Evolutionary conservation across 2,329 filamentous ascomycete genomes (phyloP).

Genomic region (Penicillium sp.): DNA sequence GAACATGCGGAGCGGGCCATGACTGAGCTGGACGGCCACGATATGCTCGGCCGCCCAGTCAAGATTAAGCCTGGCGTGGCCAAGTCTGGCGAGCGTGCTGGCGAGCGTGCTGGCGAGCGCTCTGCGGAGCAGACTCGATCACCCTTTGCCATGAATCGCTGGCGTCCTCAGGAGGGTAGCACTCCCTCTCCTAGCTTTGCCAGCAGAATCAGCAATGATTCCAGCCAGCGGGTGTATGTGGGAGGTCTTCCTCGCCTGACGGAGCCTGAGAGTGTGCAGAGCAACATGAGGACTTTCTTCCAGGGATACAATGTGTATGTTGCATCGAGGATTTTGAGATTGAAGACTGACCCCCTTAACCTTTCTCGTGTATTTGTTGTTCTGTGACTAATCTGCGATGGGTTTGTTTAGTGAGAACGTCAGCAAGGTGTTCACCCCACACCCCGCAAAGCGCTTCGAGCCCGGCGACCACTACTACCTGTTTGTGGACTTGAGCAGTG

Average conservation of each 20-base stretch:
- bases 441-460: slow-evolving; percentile 54
- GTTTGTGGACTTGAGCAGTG: slow-evolving; percentile 63
- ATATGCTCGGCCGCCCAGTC: slow-evolving; percentile 60
- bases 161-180: slow-evolving; percentile 39
- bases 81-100: slow-evolving; percentile 45
- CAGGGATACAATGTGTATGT: slow-evolving; percentile 46
- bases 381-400: slow-evolving; percentile 3
- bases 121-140: slow-evolving; percentile 18
- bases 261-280: slow-evolving; percentile 44
- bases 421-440: slow-evolving; percentile 60
- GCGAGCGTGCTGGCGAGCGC: slow-evolving; percentile 33
- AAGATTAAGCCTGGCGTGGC: slow-evolving; percentile 67
- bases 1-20: slow-evolving; percentile 62
- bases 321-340: background rate
- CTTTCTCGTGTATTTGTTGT: background rate
- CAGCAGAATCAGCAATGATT: slow-evolving; percentile 33
- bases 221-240: slow-evolving; percentile 50
- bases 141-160: slow-evolving; percentile 42
- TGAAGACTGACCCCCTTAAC: background rate
- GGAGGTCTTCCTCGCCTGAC: slow-evolving; percentile 49
- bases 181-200: slow-evolving; percentile 33
- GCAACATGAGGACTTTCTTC: slow-evolving; percentile 49
- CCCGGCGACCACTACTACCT: slow-evolving; percentile 63
- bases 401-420: slow-evolving; percentile 42
- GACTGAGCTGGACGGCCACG: slow-evolving; percentile 55